Percentiles rank a stretch among this genome's conserved stretches.
Conservation (phyloP, 2,329 filamentous ascomycete genomes). For the Fusarium drepaniforme region DNA sequence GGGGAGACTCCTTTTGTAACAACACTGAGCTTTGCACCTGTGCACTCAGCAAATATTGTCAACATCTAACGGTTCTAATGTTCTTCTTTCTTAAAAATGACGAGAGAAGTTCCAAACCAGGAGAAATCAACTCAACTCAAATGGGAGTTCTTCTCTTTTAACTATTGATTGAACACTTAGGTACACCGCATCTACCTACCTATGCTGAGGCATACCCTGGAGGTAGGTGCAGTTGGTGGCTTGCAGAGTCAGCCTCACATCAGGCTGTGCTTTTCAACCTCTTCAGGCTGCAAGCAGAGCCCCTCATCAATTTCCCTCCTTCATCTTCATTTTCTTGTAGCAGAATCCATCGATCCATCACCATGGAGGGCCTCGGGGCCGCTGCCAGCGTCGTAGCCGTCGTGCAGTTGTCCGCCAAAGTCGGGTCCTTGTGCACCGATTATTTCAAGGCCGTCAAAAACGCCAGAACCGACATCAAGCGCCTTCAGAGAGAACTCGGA, state of each 20-base stretch:
- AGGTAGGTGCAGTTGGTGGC: not conserved
- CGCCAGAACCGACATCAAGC: conserved; percentile 13
- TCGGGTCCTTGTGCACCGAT: not conserved
- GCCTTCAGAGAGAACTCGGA: not conserved
- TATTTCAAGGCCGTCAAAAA: conserved; percentile 11
- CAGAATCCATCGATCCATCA: not conserved
- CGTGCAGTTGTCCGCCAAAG: not conserved
- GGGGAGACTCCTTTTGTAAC: too few species aligned
- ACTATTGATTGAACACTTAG: not conserved
- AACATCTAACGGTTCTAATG: too few species aligned
- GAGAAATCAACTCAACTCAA: not conserved
- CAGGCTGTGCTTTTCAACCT: not conserved
- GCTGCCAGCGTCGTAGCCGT: conserved; percentile 12
- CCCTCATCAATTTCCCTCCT: not conserved
- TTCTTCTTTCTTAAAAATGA: not conserved
- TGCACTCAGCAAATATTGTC: too few species aligned
- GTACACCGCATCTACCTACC: too few species aligned
- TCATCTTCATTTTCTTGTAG: not conserved
- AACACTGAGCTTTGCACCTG: too few species aligned
- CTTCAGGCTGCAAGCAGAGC: not conserved
- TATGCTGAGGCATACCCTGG: too few species aligned
- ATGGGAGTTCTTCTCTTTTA: not conserved
- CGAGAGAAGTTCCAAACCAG: not conserved
- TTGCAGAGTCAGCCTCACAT: not conserved
- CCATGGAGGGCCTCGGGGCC: conserved; percentile 8